Percentiles rank a stretch among this genome's conserved stretches.
Conservation (phyloP, 2,329 filamentous ascomycete genomes). For the Neonectria magnoliae region DNA sequence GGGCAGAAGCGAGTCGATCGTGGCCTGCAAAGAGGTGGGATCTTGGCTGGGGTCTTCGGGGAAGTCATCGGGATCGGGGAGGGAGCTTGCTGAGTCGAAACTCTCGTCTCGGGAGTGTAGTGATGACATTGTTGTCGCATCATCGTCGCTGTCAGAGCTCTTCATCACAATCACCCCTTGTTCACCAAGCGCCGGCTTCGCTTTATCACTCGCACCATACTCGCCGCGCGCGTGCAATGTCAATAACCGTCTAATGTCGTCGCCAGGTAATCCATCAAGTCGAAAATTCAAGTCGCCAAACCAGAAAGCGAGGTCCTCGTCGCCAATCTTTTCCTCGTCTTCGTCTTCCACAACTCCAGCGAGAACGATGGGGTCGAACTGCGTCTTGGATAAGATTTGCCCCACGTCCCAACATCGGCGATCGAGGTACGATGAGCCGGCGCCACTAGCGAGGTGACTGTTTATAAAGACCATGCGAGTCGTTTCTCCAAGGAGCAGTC, state of each 20-base stretch:
- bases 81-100: conserved; percentile 53
- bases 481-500: conserved; percentile 87
- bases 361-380: conserved; percentile 78
- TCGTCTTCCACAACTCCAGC: conserved; percentile 73
- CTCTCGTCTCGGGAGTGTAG: conserved; percentile 47
- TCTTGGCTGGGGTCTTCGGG: conserved; percentile 76
- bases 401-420: conserved; percentile 89
- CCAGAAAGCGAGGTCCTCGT: conserved; percentile 96
- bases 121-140: conserved; percentile 49
- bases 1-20: conserved; percentile 83
- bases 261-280: conserved; percentile 85
- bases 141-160: conserved; percentile 58
- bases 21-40: conserved; percentile 87
- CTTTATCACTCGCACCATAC: conserved; percentile 66
- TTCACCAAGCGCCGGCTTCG: conserved; percentile 52
- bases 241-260: conserved; percentile 87
- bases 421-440: conserved; percentile 80
- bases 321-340: conserved; percentile 73
- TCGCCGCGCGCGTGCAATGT: conserved; percentile 84
- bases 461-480: conserved; percentile 92
- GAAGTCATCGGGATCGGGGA: conserved; percentile 74
- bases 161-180: conserved; percentile 62
- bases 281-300: conserved; percentile 97
- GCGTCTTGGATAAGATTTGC: conserved; percentile 79
- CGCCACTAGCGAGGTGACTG: conserved; percentile 88